phyloP scores from a whole-genome alignment of 768 basidiomycete genomes.

The Clathrus columnatus region DNA sequence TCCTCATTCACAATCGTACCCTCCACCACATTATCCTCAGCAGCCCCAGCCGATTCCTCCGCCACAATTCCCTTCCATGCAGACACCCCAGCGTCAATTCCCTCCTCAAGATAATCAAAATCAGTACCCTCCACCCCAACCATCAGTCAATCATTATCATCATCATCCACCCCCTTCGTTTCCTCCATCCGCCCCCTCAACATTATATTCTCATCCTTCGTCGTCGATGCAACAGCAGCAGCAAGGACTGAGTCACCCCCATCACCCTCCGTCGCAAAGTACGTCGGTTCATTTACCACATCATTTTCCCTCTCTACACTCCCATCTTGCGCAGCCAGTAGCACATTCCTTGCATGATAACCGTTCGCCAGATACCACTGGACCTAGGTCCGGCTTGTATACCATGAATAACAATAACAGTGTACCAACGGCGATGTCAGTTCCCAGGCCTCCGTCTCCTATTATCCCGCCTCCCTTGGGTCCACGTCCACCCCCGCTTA shows the following conservation, averaged over 20 bases:
- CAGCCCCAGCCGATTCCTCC: not conserved
- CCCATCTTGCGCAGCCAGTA: too few relatives aligned
- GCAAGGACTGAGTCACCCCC: not conserved
- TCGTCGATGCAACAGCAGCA: not conserved
- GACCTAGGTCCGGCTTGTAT: too few relatives aligned
- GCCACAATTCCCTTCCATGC: not conserved
- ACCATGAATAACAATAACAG: too few relatives aligned
- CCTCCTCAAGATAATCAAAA: not conserved
- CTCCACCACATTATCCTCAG: not conserved
- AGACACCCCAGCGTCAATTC: not conserved
- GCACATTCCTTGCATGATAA: too few relatives aligned
- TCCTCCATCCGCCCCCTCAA: not conserved
- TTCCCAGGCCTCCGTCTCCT: not conserved
- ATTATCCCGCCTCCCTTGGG: not conserved
- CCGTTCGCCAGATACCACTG: too few relatives aligned
- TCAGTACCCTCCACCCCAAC: not conserved
- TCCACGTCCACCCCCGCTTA: not conserved
- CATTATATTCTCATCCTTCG: not conserved
- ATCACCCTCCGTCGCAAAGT: not conserved
- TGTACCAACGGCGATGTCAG: not conserved
- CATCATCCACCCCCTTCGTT: not conserved
- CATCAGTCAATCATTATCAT: not conserved
- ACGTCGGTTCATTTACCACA: not conserved
- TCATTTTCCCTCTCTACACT: too few relatives aligned
- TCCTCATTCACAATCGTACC: not conserved